phyloP scores from a whole-genome alignment of 257 asterid genomes.

The Scutellaria minor region DNA sequence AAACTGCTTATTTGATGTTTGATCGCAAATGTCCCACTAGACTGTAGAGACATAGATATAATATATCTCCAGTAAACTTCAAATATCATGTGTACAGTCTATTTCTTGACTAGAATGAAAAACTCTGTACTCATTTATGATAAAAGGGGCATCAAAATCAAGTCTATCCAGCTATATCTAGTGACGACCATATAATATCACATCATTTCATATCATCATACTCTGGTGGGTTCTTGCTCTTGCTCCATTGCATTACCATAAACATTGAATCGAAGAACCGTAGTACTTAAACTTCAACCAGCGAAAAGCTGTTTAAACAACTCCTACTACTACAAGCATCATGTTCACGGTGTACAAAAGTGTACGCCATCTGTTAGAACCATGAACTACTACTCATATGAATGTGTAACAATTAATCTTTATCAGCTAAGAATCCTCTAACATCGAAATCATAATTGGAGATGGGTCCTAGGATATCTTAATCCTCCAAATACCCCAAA shows the following conservation, averaged over 20 bases:
- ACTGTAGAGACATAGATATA: too few species aligned
- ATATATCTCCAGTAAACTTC: neutral
- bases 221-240: neutral
- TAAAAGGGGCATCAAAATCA: neutral
- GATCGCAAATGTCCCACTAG: neutral
- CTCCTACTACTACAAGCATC: neutral
- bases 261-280: neutral
- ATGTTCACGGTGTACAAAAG: neutral
- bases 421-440: neutral
- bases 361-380: neutral
- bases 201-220: neutral
- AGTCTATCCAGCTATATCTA: neutral
- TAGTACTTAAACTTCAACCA: neutral
- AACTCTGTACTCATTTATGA: neutral
- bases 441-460: constrained; percentile 4
- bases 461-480: constrained; percentile 1
- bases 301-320: constrained; percentile 3
- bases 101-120: constrained; percentile 5
- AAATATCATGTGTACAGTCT: neutral
- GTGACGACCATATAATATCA: too few species aligned
- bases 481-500: neutral
- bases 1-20: neutral
- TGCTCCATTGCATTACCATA: neutral
- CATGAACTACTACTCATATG: neutral
- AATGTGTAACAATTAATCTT: neutral